Conservation (phyloP, 1,284 basidiomycete genomes). For the Pseudozyma thailandica region DNA sequence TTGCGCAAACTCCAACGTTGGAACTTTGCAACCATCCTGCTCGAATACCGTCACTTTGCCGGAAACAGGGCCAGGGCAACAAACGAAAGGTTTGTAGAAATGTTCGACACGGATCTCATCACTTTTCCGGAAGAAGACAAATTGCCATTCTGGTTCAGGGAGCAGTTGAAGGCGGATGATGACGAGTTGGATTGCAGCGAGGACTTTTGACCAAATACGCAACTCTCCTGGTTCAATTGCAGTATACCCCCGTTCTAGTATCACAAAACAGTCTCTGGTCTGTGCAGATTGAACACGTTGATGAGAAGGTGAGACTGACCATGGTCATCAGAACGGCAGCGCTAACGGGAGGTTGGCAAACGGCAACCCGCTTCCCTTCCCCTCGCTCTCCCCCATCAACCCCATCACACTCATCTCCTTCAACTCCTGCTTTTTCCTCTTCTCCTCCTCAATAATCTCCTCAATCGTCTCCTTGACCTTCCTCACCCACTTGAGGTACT, state of each 20-base stretch:
- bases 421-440: constrained; percentile 14
- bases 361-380: constrained; percentile 5
- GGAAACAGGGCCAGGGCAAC: constrained; percentile 56
- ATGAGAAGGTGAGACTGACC: background rate
- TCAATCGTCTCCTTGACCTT: constrained; percentile 29
- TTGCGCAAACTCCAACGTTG: constrained; percentile 62
- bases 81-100: constrained; percentile 66
- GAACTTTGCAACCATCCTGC: constrained; percentile 64
- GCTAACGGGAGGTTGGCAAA: constrained; percentile 27
- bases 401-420: constrained; percentile 13
- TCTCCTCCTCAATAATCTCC: constrained; percentile 33
- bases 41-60: constrained; percentile 65
- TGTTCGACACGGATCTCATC: constrained; percentile 65
- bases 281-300: background rate
- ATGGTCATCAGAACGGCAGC: constrained; percentile 10
- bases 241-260: constrained; percentile 20
- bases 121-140: constrained; percentile 47
- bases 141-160: constrained; percentile 56
- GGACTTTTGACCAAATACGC: background rate
- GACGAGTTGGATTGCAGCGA: constrained; percentile 34
- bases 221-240: background rate
- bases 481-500: constrained; percentile 30
- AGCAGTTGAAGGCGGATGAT: constrained; percentile 50
- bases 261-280: background rate
- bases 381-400: constrained; percentile 1